Evolutionary conservation across 768 basidiomycete genomes (phyloP), one percentile per base, ranked within the genome.

Genomic region (Lactifluus piperatus): DNA sequence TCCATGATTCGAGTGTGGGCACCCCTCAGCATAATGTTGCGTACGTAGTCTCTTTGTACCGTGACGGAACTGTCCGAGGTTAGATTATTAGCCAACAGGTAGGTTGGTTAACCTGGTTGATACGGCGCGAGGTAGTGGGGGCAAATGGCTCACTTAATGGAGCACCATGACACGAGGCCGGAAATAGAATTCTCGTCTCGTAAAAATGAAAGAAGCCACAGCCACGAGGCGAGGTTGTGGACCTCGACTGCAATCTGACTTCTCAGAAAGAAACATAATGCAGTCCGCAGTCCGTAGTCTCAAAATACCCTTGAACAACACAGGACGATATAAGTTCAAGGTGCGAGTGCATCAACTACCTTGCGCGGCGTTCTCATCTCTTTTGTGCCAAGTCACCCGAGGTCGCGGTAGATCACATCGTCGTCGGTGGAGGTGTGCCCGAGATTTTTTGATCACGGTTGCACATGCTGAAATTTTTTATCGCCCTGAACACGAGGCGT

Each of bases 361-460:
- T 22, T 44, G n/a, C 36, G 5, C 18, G 7, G 58, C 59, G 54
- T 46, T 41, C 24, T 46, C 54, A 24, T 47, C 47, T 53, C 49
- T 46, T 39, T 44, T 39, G 30, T 18, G 27, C 48, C 26, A 50
- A 89, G 81, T 70, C 73, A 16, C 91, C 94, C 4, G 85, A 90
- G 63, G 77, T 74, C 34, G 76, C 74, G 1, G 83, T 94, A 30
- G 95, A 98, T 69, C 85, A 88, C 70, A 74, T 97, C 24, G 80
- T 98, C 16, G 77, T 98, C 24, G 95, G 95, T 11, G 95, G 86
- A 74, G 95, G 93, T 82, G 63, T 63, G 4, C 26, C 29, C 41
- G 3, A 34, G 1, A 26, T 51, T 50, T 51, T 32, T 29, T 26
- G 16, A n/a, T 34, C 5, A 11, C 22, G 18, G 29, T 1, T 2